Base-by-base conservation (phyloP, 192 early-diverging fungal genomes). In the Helicostylum pulchrum region DNA sequence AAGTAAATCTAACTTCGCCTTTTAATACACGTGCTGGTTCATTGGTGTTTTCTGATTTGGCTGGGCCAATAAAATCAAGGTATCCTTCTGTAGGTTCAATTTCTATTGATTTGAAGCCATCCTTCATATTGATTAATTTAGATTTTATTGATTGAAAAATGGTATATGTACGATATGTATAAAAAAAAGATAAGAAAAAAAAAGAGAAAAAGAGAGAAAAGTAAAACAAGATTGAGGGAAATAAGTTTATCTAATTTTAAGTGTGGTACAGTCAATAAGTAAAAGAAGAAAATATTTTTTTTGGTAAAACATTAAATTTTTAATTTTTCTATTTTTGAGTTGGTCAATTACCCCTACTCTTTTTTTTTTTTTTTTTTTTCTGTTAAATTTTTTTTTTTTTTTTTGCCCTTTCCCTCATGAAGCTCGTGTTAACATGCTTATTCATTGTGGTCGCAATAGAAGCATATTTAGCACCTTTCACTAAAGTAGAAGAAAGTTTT, bases 401-500 rank as follows among this genome's bases (percentile, higher is more conserved):
- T 42, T 53, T 46, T 52, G n/a, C 4, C 26, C 20, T 9, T 39
- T 36, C 10, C 21, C 11, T 17, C 15, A 68, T 69, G 67, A 69
- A 62, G 61, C 61, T 47, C 34, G 60, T 57, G 43, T 36, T 68
- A 17, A n/a, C 53, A 51, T 20, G 31, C 34, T 39, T 71, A n/a
- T 71, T 60, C 53, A 17, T 21, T 7, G 26, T 77, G 17, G 34
- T 78, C 2, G 59, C 65, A 44, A 14, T 73, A 34, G 66, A 85
- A 58, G 62, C 73, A 2, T 23, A 73, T 53, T 34, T 78, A 26
- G 84, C 73, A 36, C 96, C 94, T 0, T 97, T 78, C 73, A 94
- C 95, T 36, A 99, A 99, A 76, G 95, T 99, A 54, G 95, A 99
- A 73, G 96, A 99, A 73, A 94, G 90, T 66, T 99, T 99, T 79